Evolutionary conservation across 176 grass and related monocot species (phyloP).

Genomic region (Aechmea fasciata): DNA sequence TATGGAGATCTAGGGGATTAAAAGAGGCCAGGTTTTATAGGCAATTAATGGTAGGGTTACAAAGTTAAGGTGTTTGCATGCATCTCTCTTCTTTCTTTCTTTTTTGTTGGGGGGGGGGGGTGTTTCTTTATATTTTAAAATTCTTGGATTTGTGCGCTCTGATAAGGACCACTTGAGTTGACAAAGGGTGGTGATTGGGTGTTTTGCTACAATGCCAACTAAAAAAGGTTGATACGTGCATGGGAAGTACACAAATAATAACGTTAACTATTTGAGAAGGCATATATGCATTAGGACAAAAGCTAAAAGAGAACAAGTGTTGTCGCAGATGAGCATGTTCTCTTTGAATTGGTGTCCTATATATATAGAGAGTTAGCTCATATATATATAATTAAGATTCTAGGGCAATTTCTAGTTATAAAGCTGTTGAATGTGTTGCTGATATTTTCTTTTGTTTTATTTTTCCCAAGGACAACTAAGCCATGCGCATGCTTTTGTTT

Average conservation of each 20-base stretch:
- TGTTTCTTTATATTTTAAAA: not conserved
- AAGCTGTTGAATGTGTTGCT: no score
- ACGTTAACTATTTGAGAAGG: no score
- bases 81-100: not conserved
- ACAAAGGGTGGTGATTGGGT: not conserved
- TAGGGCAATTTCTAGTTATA: no score
- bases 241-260: not conserved
- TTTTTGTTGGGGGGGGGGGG: no score
- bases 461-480: no score
- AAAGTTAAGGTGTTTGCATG: not conserved
- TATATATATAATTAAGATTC: no score
- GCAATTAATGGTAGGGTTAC: not conserved
- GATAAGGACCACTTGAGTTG: constrained; percentile 13
- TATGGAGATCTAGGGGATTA: no score
- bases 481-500: not conserved
- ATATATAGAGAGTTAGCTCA: no score
- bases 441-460: no score
- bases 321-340: not conserved
- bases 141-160: constrained; percentile 1
- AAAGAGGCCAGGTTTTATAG: constrained; percentile 10
- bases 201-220: not conserved
- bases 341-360: no score
- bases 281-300: not conserved
- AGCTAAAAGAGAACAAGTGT: not conserved
- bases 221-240: not conserved